Evolutionary conservation across 1,284 basidiomycete genomes (phyloP).

Genomic region (Rhodotorula sp.): DNA sequence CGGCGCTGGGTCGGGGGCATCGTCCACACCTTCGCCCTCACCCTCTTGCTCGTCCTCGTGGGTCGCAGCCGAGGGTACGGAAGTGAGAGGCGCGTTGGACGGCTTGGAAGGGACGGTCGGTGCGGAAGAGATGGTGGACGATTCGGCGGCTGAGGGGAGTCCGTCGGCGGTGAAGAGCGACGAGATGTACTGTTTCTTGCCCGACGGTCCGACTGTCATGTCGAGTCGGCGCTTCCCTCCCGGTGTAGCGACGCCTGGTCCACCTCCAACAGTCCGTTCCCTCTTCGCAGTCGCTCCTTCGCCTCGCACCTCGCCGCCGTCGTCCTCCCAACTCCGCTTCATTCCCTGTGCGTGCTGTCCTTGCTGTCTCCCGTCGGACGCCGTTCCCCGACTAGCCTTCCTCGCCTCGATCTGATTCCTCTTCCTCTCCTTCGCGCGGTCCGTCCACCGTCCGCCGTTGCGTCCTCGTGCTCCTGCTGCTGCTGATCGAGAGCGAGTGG

Average conservation of each 20-base stretch:
- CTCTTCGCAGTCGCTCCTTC: not conserved
- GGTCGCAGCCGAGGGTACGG: conserved; percentile 57
- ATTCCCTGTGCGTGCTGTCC: not conserved
- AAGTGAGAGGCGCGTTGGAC: conserved; percentile 50
- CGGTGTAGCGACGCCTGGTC: not conserved
- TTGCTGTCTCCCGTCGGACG: not conserved
- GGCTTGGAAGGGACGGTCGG: conserved; percentile 54
- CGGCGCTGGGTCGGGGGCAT: conserved; percentile 27
- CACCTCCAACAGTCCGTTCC: not conserved
- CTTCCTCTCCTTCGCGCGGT: conserved; percentile 38
- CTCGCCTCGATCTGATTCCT: conserved; percentile 21
- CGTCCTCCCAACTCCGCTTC: not conserved
- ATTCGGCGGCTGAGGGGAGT: conserved; percentile 24
- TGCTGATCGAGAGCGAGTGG: not conserved
- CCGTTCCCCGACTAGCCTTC: not conserved
- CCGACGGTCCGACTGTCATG: conserved; percentile 20
- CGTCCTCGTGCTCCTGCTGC: not conserved
- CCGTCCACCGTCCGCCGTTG: conserved; percentile 41
- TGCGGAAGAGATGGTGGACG: conserved; percentile 4
- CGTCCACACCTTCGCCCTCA: not conserved
- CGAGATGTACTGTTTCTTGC: conserved; percentile 71
- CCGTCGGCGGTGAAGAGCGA: conserved; percentile 74
- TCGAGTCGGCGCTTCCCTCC: conserved; percentile 8
- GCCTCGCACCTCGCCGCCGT: not conserved
- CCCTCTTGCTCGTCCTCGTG: conserved; percentile 49